Conservation (phyloP, 2,329 filamentous ascomycete species). For the Cladosporium sp. region DNA sequence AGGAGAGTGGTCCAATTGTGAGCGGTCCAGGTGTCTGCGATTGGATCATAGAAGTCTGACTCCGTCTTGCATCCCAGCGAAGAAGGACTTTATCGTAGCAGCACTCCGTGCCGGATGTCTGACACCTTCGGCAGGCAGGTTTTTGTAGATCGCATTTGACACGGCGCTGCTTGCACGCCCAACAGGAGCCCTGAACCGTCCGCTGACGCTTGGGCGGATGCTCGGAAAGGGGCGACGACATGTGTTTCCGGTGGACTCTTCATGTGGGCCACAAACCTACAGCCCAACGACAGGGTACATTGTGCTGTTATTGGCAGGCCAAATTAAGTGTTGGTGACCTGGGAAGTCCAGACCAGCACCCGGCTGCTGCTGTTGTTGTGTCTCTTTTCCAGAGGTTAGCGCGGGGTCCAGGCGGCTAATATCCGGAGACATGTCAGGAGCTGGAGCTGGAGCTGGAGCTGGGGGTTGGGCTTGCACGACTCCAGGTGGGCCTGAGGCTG, state of each 20-base stretch:
- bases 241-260: constrained; percentile 4
- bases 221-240: constrained; percentile 10
- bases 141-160: constrained; percentile 41
- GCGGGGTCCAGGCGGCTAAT: too few species aligned
- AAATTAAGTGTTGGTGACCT: neutral
- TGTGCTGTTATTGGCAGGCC: neutral
- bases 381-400: too few species aligned
- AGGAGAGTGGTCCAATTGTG: constrained; percentile 9
- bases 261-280: neutral
- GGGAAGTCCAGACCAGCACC: too few species aligned
- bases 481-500: too few species aligned
- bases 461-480: too few species aligned
- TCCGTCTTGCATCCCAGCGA: constrained; percentile 8
- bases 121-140: constrained; percentile 26
- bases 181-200: constrained; percentile 30
- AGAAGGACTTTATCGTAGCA: constrained; percentile 11
- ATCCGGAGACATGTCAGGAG: too few species aligned
- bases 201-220: constrained; percentile 11
- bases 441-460: too few species aligned
- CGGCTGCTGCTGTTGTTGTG: too few species aligned
- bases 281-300: neutral
- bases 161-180: constrained; percentile 43
- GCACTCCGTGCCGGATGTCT: constrained; percentile 4
- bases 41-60: neutral
- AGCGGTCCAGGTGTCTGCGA: constrained; percentile 5